Evolutionary conservation across 2,329 filamentous ascomycete genomes (phyloP).

Genomic region (Neonectria hederae): DNA sequence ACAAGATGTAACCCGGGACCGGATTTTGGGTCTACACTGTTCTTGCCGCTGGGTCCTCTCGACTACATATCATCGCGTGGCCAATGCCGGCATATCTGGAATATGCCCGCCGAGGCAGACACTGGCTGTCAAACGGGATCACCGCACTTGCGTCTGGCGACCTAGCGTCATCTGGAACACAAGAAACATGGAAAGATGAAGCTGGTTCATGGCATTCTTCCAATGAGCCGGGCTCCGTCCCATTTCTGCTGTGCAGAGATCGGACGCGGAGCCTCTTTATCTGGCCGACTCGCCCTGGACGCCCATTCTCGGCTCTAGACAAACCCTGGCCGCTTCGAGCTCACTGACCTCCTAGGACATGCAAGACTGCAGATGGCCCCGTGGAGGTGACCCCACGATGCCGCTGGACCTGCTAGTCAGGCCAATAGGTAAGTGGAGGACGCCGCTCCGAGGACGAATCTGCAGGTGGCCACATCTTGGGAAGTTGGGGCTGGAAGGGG

Average conservation of each 20-base stretch:
- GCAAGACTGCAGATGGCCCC: slow-evolving; percentile 27
- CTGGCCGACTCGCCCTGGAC: slow-evolving; percentile 35
- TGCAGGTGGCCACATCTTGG: slow-evolving; percentile 26
- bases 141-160: slow-evolving; percentile 34
- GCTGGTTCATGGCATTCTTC: slow-evolving; percentile 42
- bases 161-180: slow-evolving; percentile 16
- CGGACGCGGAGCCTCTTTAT: slow-evolving; percentile 36
- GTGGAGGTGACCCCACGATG: slow-evolving; percentile 30
- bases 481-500: slow-evolving; percentile 16
- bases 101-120: slow-evolving; percentile 51
- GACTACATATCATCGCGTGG: slow-evolving; percentile 48
- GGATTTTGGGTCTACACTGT: slow-evolving; percentile 39
- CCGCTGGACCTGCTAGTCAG: slow-evolving; percentile 40
- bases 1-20: slow-evolving; percentile 39
- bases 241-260: slow-evolving; percentile 47
- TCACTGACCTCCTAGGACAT: slow-evolving; percentile 10
- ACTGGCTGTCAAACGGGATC: slow-evolving; percentile 57
- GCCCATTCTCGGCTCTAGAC: slow-evolving; percentile 13
- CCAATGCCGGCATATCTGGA: slow-evolving; percentile 51
- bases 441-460: slow-evolving; percentile 33
- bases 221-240: slow-evolving; percentile 44
- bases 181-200: slow-evolving; percentile 42
- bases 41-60: slow-evolving; percentile 43
- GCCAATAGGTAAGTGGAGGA: slow-evolving; percentile 30
- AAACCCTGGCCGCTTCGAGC: slow-evolving; percentile 9